These are phyloP conservation scores for Dothiorella sarmentorum DNA, from an alignment of 2,329 filamentous ascomycete species.

Conservation along the genomic window DNA sequence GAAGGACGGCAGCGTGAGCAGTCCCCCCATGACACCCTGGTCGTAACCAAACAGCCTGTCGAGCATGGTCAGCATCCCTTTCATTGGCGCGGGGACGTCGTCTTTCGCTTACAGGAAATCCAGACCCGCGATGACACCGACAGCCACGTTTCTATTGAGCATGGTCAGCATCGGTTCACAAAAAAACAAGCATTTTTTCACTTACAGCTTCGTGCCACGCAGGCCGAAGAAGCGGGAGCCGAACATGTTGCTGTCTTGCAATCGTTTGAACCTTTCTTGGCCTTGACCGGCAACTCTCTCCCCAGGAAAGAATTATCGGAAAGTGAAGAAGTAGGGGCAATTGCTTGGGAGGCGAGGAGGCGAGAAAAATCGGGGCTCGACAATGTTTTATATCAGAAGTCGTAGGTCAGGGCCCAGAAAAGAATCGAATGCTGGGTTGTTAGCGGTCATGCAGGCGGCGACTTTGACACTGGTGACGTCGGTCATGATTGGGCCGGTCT, in stretches of 20 bases:
- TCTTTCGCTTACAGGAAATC: slow-evolving; percentile 57
- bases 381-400: not conserved
- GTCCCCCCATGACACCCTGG: slow-evolving; percentile 62
- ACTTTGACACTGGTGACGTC: not conserved
- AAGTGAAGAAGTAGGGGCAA: not conserved
- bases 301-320: not conserved
- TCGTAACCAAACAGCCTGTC: slow-evolving; percentile 58
- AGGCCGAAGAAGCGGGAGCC: slow-evolving; percentile 58
- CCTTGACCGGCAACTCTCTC: not conserved
- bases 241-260: not conserved
- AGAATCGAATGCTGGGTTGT: not conserved
- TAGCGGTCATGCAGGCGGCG: slow-evolving; percentile 1
- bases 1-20: slow-evolving; percentile 66
- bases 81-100: not conserved
- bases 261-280: not conserved
- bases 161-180: too few relatives aligned
- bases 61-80: not conserved
- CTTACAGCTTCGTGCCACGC: slow-evolving; percentile 59
- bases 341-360: not conserved
- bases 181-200: too few relatives aligned
- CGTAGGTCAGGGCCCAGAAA: not conserved
- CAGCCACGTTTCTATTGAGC: slow-evolving; percentile 65
- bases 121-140: slow-evolving; percentile 67
- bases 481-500: not conserved
- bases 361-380: not conserved